These are phyloP conservation scores for Huntiella bhutanensis DNA, from an alignment of 2,329 filamentous ascomycete genomes.

Conservation along the genomic window DNA sequence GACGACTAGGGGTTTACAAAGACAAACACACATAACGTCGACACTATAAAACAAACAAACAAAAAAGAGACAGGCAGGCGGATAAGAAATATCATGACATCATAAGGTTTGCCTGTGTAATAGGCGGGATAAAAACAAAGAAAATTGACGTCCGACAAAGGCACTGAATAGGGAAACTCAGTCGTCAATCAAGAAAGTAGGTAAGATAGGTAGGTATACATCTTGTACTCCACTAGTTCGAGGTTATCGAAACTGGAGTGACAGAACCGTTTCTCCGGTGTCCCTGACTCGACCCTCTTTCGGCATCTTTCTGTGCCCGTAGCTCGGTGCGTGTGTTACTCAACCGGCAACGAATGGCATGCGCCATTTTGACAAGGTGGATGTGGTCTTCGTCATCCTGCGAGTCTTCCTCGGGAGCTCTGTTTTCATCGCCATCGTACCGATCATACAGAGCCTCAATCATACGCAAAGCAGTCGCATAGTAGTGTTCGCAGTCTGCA, in stretches of 20 bases:
- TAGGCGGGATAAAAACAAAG: background rate
- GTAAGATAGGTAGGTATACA: too few relatives aligned
- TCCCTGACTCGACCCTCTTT: conserved; percentile 2
- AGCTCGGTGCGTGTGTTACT: background rate
- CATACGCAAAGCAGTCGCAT: conserved; percentile 84
- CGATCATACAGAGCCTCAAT: conserved; percentile 83
- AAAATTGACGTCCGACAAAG: background rate
- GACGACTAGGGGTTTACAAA: too few relatives aligned
- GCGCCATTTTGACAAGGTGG: conserved; percentile 35
- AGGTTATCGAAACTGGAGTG: conserved; percentile 9
- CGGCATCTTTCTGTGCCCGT: conserved; percentile 4
- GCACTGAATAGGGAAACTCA: background rate
- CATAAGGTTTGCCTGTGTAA: background rate
- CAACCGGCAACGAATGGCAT: conserved; percentile 3
- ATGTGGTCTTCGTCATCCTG: conserved; percentile 43
- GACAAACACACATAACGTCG: conserved; percentile 1
- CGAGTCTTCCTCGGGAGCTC: conserved; percentile 17
- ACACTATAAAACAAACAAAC: background rate
- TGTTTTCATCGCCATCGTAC: conserved; percentile 37
- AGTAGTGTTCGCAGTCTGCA: conserved; percentile 73
- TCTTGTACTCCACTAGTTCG: conserved; percentile 1
- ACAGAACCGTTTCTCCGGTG: conserved; percentile 9
- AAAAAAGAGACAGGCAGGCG: background rate
- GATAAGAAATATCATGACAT: background rate
- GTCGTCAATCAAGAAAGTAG: too few relatives aligned